Evolutionary conservation across 805 yeast species (phyloP).

Genomic region (Barnettozyma sp.): DNA sequence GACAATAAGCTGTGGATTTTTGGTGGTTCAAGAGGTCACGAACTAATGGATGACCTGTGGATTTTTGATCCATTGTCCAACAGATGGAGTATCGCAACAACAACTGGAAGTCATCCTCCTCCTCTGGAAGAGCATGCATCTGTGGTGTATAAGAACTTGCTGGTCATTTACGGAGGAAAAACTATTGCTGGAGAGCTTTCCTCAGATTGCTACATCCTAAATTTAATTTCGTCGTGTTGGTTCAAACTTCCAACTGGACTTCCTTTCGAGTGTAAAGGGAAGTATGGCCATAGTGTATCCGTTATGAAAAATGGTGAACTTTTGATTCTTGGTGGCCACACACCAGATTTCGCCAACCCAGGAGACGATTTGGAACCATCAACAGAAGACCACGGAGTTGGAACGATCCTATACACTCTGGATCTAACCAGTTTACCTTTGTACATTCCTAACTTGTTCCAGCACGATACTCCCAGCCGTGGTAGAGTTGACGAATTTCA

Average conservation of each 20-base stretch:
- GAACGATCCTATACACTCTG: slow-evolving; percentile 56
- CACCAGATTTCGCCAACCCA: slow-evolving; percentile 53
- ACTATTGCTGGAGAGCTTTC: slow-evolving; percentile 63
- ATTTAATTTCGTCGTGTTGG: slow-evolving; percentile 68
- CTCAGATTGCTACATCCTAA: slow-evolving; percentile 64
- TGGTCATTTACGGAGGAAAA: slow-evolving; percentile 90
- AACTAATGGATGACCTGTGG: slow-evolving; percentile 71
- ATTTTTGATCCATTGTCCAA: slow-evolving; percentile 62
- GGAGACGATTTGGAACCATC: slow-evolving; percentile 47
- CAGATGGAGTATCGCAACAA: slow-evolving; percentile 64
- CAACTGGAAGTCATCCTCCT: slow-evolving; percentile 66
- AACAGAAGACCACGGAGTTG: slow-evolving; percentile 45
- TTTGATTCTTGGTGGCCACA: slow-evolving; percentile 89
- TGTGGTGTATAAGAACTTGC: slow-evolving; percentile 64
- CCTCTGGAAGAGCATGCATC: slow-evolving; percentile 92
- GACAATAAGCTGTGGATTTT: slow-evolving; percentile 75
- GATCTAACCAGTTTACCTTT: slow-evolving; percentile 38
- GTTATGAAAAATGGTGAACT: slow-evolving; percentile 59
- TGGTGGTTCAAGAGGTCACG: slow-evolving; percentile 83
- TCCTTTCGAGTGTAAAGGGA: slow-evolving; percentile 60
- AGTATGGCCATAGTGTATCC: slow-evolving; percentile 90
- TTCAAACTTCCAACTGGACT: slow-evolving; percentile 46
- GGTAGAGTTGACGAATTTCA: slow-evolving; percentile 16
- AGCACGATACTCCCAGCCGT: slow-evolving; percentile 31
- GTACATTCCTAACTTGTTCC: slow-evolving; percentile 32